phyloP scores from a whole-genome alignment of 176 grass and related monocot species.

The Poa annua region DNA sequence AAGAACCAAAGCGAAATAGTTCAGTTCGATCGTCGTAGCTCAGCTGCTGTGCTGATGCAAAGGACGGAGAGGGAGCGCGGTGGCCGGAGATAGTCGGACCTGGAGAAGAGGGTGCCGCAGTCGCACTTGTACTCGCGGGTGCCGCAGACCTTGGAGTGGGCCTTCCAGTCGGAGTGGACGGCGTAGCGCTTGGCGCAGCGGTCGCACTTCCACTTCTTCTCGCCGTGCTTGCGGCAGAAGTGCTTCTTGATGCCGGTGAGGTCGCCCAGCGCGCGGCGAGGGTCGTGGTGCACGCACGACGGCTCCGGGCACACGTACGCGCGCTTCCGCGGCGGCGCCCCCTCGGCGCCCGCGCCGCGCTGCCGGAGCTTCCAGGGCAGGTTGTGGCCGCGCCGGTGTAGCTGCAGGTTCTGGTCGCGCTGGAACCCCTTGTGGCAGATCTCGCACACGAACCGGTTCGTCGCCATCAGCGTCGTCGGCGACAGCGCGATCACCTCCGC shows the following conservation, averaged over 20 bases:
- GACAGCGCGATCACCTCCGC: slow-evolving; percentile 91
- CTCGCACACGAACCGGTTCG: slow-evolving; percentile 93
- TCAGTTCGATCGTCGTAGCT: not conserved
- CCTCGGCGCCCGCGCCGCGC: slow-evolving; percentile 24
- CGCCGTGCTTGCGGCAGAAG: slow-evolving; percentile 78
- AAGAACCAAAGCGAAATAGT: not conserved
- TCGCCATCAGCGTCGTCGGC: slow-evolving; percentile 77
- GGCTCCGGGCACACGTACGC: slow-evolving; percentile 74
- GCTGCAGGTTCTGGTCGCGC: slow-evolving; percentile 95
- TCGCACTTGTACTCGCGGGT: slow-evolving; percentile 95
- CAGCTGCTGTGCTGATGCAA: not conserved
- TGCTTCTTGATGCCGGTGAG: slow-evolving; percentile 89
- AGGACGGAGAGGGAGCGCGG: not conserved
- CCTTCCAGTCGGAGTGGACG: slow-evolving; percentile 99
- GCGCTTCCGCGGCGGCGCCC: slow-evolving; percentile 43
- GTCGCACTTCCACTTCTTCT: slow-evolving; percentile 93
- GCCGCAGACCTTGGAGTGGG: slow-evolving; percentile 96
- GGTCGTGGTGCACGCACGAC: slow-evolving; percentile 74
- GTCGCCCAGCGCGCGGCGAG: slow-evolving; percentile 71
- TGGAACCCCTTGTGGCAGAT: slow-evolving; percentile 96
- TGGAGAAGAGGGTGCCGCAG: slow-evolving; percentile 97
- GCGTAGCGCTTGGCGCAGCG: slow-evolving; percentile 86
- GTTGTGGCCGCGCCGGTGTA: slow-evolving; percentile 97
- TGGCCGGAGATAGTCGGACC: slow-evolving; percentile 37
- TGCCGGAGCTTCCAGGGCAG: slow-evolving; percentile 93